These are phyloP conservation scores for Ilex aquifolium DNA, from an alignment of 257 asterid genomes.

Conservation along the genomic window DNA sequence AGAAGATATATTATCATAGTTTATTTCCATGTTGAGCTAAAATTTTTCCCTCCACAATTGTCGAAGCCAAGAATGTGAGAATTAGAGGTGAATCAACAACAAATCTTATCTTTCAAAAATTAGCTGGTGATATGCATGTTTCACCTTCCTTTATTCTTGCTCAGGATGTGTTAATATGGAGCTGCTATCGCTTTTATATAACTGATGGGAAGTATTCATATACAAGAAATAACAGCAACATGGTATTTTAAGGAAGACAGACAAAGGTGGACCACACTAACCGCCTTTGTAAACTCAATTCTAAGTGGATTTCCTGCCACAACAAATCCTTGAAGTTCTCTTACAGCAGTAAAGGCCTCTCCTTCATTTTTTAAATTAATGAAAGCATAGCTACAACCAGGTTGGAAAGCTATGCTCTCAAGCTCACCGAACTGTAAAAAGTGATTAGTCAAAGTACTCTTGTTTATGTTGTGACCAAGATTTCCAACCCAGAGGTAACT, in stretches of 20 bases:
- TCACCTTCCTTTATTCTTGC: too few relatives aligned
- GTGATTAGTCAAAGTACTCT: constrained; percentile 53
- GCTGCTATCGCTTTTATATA: background rate
- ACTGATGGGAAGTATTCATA: background rate
- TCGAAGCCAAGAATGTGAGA: too few relatives aligned
- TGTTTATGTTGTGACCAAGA: constrained; percentile 52
- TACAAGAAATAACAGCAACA: background rate
- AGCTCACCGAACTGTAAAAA: constrained; percentile 71
- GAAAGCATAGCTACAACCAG: constrained; percentile 91
- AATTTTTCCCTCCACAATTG: too few relatives aligned
- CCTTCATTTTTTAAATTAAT: constrained; percentile 58
- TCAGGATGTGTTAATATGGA: too few relatives aligned
- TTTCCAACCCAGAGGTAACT: constrained; percentile 97
- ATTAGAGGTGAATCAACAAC: too few relatives aligned
- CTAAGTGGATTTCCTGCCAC: constrained; percentile 82
- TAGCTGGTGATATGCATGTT: too few relatives aligned
- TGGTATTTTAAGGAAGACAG: constrained; percentile 7
- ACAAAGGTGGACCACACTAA: constrained; percentile 78
- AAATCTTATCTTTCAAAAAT: too few relatives aligned
- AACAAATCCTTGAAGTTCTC: constrained; percentile 79
- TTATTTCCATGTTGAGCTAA: too few relatives aligned
- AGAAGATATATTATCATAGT: too few relatives aligned
- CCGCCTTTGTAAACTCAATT: constrained; percentile 98
- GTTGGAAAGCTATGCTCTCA: constrained; percentile 83
- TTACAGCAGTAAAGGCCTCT: constrained; percentile 81